A percentile compares a stretch with the other conserved stretches of the same genome.
These are phyloP conservation scores for Mytilinidion resinicola DNA, from an alignment of 495 filamentous ascomycete species.

Conservation along the genomic window DNA sequence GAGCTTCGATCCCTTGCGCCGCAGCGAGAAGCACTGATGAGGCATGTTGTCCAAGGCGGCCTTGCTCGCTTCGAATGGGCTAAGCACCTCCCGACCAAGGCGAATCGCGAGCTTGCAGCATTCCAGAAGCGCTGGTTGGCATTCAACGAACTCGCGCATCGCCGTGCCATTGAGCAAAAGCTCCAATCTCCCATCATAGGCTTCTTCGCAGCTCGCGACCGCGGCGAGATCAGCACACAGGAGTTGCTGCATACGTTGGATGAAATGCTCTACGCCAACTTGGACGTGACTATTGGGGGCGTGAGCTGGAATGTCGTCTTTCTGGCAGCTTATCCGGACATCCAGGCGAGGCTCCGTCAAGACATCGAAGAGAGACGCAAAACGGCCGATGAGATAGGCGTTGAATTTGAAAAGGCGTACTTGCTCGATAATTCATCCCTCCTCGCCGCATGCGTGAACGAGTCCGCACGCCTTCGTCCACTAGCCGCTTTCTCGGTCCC, in stretches of 20 bases:
- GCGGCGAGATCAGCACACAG: slow-evolving; percentile 13
- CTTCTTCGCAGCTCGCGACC: slow-evolving; percentile 25
- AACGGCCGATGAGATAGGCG: neutral
- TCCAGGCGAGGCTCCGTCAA: slow-evolving; percentile 4
- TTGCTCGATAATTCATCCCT: slow-evolving; percentile 8
- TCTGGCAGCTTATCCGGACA: slow-evolving; percentile 32
- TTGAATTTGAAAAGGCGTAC: neutral
- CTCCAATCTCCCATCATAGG: neutral
- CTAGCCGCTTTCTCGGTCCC: slow-evolving; percentile 38
- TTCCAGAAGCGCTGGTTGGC: neutral
- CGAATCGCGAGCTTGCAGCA: slow-evolving; percentile 6
- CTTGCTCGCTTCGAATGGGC: slow-evolving; percentile 20
- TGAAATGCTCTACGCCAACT: slow-evolving; percentile 43
- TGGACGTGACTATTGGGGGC: slow-evolving; percentile 41
- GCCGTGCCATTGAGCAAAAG: neutral
- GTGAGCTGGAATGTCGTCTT: slow-evolving; percentile 40
- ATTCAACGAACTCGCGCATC: neutral
- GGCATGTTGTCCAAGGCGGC: slow-evolving; percentile 29
- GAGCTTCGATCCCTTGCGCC: slow-evolving; percentile 20
- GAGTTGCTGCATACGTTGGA: slow-evolving; percentile 40
- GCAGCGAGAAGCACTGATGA: slow-evolving; percentile 27
- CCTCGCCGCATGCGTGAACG: slow-evolving; percentile 31
- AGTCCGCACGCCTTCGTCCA: slow-evolving; percentile 37
- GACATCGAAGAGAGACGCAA: neutral
- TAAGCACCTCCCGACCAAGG: slow-evolving; percentile 24